Conservation (phyloP, 2,329 filamentous ascomycete genomes). For the Diaporthe australafricana region DNA sequence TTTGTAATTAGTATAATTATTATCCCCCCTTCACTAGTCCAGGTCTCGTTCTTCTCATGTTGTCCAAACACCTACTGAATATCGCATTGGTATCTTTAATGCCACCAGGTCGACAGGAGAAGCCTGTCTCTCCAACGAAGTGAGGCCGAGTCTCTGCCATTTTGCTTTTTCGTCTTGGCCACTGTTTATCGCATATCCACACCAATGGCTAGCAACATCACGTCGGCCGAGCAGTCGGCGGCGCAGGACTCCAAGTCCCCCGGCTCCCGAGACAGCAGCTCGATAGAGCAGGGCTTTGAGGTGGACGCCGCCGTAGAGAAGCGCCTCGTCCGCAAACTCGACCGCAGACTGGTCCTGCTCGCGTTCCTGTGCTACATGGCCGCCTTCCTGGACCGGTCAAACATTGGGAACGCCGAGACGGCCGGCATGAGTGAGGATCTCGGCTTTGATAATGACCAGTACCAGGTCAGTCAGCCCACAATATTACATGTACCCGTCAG, state of each 20-base stretch:
- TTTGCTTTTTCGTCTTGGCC: background rate
- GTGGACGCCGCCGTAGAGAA: constrained; percentile 48
- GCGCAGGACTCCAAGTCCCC: background rate
- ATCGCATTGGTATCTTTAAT: too few species aligned
- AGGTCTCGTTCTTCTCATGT: background rate
- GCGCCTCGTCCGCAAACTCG: constrained; percentile 50
- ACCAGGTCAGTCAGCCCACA: constrained; percentile 45
- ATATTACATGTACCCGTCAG: too few species aligned
- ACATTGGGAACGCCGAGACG: constrained; percentile 53
- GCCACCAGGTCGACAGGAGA: too few species aligned
- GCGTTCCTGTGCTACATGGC: constrained; percentile 48
- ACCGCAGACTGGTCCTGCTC: constrained; percentile 46
- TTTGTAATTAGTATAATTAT: background rate
- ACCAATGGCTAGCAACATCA: constrained; percentile 24
- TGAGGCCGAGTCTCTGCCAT: too few species aligned
- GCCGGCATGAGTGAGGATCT: constrained; percentile 52
- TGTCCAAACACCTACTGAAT: too few species aligned
- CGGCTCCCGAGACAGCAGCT: background rate
- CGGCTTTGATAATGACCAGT: constrained; percentile 51
- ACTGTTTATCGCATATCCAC: too few species aligned
- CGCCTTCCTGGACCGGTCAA: constrained; percentile 53
- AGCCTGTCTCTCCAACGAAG: too few species aligned
- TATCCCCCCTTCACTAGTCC: background rate
- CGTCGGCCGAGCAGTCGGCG: background rate
- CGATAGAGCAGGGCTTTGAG: constrained; percentile 11